Evolutionary conservation across 768 basidiomycete species (phyloP), one percentile per base, ranked within the genome.

Genomic region (Pleurotus citrinopileatus): DNA sequence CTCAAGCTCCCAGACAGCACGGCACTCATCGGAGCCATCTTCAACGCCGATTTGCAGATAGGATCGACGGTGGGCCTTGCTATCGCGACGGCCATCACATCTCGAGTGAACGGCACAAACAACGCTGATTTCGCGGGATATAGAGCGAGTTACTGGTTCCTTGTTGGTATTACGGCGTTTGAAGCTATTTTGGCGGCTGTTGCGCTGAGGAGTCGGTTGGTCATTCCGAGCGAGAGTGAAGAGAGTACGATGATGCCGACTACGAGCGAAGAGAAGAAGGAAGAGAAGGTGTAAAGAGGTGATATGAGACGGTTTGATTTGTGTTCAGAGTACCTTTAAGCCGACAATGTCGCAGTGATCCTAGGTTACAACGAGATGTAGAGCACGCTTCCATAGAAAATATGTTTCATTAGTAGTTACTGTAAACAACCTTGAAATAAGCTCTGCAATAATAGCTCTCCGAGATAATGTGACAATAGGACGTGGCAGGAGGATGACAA

Each of bases 31-130:
- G 79, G 80, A 19, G 80, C 80, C n/a, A 77, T 81, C 42, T 79
- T 79, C 66, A 79, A 81, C 53, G 72, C 73, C 7, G 75, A 77
- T n/a, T 70, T 80, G 4, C 78, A 81, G 60, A 67, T 80, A 51
- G 78, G 80, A 27, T 75, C 74, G 2, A 77, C 79, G 2, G 61
- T 78, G 15, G 76, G 74, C 20, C 66, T 78, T 42, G 71, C 80
- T 10, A 69, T 70, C 23, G 71, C 75, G 32, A 71, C 55, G 3
- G 58, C 60, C 9, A 59, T 61, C 27, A 57, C 53, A 2, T 51
- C 59, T 23, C 70, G 72, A 17, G 77, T 77, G 55, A 58, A 74
- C n/a, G 26, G 45, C 2, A 29, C 47, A 12, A 44, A 54, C 19
- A 15, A 15, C 7, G 45, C 7, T 2, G 23, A 52, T 25, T 55